Evolutionary conservation across 352 stramenopile genomes (phyloP).

Genomic region (Pythium apleroticum): DNA sequence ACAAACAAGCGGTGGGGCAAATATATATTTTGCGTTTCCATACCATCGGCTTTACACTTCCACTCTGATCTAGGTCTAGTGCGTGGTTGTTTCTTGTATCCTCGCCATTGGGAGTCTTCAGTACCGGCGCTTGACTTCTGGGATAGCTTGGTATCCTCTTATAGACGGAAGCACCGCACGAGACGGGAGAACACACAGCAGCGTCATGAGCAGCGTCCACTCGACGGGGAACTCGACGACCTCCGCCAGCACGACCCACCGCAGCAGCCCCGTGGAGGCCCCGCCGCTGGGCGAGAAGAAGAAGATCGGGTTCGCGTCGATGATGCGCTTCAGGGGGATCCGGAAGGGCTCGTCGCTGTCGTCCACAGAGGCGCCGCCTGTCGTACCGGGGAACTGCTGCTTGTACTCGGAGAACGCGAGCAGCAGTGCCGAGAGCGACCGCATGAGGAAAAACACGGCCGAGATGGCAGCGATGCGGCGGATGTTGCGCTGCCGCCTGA

Average conservation of each 20-base stretch:
- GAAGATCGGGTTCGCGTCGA: constrained; percentile 62
- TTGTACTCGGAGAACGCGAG: constrained; percentile 45
- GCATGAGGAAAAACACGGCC: constrained; percentile 57
- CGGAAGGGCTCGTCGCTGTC: constrained; percentile 25
- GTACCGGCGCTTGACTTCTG: constrained; percentile 14
- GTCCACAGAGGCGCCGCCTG: constrained; percentile 6
- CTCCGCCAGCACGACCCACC: constrained; percentile 61
- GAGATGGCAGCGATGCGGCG: constrained; percentile 57
- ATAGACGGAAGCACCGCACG: constrained; percentile 53
- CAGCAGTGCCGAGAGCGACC: constrained; percentile 43
- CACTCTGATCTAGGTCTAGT: neutral
- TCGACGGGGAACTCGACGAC: constrained; percentile 62
- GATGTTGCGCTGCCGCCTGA: constrained; percentile 54
- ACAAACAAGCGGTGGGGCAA: too few relatives aligned
- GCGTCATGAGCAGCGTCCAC: constrained; percentile 54
- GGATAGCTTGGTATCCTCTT: constrained; percentile 53
- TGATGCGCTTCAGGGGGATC: constrained; percentile 43
- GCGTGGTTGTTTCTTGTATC: neutral
- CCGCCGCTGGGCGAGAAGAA: constrained; percentile 50
- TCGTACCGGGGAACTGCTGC: constrained; percentile 1
- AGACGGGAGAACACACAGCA: constrained; percentile 58
- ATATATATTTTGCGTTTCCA: too few relatives aligned
- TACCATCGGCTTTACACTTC: too few relatives aligned
- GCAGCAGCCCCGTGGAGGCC: constrained; percentile 32
- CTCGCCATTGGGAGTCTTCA: neutral